phyloP scores from a whole-genome alignment of 1,139 yeast species.

The Magnusiomyces sp. region DNA sequence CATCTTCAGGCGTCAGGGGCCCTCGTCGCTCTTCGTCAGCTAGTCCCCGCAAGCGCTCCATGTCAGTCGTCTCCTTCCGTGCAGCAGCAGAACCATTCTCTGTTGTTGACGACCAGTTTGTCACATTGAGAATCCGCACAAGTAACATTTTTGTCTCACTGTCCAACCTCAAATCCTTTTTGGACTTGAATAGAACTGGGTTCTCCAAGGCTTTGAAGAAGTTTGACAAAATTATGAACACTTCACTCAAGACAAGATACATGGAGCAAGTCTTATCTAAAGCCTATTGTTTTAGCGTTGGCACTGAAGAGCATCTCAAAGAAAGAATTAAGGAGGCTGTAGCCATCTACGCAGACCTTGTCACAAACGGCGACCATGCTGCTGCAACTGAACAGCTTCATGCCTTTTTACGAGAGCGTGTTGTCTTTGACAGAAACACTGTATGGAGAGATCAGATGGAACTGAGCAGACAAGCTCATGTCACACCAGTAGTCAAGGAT shows the following conservation, averaged over 20 bases:
- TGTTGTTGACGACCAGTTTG: too few species aligned
- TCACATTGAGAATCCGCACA: slow-evolving; percentile 44
- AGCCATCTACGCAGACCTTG: slow-evolving; percentile 40
- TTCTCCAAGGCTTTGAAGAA: slow-evolving; percentile 83
- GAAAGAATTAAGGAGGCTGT: slow-evolving; percentile 42
- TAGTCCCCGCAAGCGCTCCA: neutral
- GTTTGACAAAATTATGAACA: slow-evolving; percentile 73
- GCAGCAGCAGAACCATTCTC: too few species aligned
- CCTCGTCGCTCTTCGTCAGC: neutral
- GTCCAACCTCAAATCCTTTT: slow-evolving; percentile 74
- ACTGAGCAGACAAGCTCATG: slow-evolving; percentile 63
- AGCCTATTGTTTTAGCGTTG: slow-evolving; percentile 40
- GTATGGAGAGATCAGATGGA: slow-evolving; percentile 97
- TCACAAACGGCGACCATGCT: slow-evolving; percentile 39
- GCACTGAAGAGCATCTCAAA: slow-evolving; percentile 42
- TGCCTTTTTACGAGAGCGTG: slow-evolving; percentile 77
- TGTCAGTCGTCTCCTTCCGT: neutral
- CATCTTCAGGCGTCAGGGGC: neutral
- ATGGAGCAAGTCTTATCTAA: slow-evolving; percentile 28
- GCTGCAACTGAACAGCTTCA: slow-evolving; percentile 59
- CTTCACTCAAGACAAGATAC: slow-evolving; percentile 46
- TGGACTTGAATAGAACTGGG: slow-evolving; percentile 80
- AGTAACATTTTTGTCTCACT: slow-evolving; percentile 61
- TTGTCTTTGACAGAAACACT: slow-evolving; percentile 93
- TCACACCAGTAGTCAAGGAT: slow-evolving; percentile 35